These are phyloP conservation scores for Trichoderma pleuroti DNA, from an alignment of 2,329 filamentous ascomycete species.

Conservation along the genomic window DNA sequence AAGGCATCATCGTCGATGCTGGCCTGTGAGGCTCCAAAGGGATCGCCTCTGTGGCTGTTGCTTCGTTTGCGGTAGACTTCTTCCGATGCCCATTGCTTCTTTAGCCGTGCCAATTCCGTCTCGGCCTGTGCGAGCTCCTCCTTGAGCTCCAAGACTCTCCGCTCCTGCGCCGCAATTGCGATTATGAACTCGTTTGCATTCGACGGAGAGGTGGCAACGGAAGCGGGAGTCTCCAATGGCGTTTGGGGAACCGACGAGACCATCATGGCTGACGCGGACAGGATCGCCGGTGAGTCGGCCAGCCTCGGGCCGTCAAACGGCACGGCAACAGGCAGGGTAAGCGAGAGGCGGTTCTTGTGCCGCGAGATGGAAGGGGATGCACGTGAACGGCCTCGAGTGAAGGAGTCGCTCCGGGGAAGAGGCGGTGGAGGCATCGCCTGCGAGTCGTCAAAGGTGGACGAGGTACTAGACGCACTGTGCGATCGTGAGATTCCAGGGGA, in stretches of 20 bases:
- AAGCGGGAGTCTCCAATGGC: conserved; percentile 43
- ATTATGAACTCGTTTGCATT: conserved; percentile 72
- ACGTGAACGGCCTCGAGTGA: conserved; percentile 44
- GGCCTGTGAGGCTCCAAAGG: conserved; percentile 4
- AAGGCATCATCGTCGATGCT: conserved; percentile 32
- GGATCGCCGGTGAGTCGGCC: conserved; percentile 42
- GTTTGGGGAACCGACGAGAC: conserved; percentile 48
- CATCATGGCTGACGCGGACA: conserved; percentile 40
- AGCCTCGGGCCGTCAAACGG: conserved; percentile 38
- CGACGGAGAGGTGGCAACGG: conserved; percentile 40
- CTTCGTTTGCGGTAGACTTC: conserved; percentile 74
- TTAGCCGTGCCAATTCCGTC: conserved; percentile 68
- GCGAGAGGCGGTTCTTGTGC: conserved; percentile 55
- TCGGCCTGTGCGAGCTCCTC: conserved; percentile 88
- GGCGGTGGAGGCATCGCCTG: conserved; percentile 37
- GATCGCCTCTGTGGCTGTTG: conserved; percentile 27
- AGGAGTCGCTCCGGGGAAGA: conserved; percentile 21
- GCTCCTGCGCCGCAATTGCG: conserved; percentile 86
- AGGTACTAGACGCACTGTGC: conserved; percentile 10
- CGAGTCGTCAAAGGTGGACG: conserved; percentile 12
- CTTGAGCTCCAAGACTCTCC: conserved; percentile 81
- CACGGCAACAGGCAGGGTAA: conserved; percentile 59
- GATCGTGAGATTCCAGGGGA: conserved; percentile 22
- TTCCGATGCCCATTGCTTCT: conserved; percentile 76
- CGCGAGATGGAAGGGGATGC: conserved; percentile 53